These are phyloP conservation scores for Boehmeria nivea DNA, from an alignment of 306 rosid genomes.

Conservation along the genomic window DNA sequence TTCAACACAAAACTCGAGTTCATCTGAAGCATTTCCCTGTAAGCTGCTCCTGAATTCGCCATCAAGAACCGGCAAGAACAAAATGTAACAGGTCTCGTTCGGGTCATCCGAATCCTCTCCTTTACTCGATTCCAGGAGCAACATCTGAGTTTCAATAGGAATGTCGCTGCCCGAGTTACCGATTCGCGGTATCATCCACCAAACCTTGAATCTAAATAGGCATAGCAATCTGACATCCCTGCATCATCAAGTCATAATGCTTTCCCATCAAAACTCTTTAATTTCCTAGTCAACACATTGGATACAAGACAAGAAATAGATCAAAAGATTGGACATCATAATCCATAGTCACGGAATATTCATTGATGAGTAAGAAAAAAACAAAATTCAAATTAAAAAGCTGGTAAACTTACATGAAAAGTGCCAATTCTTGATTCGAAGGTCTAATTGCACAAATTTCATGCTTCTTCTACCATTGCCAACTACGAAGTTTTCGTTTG, in stretches of 20 bases:
- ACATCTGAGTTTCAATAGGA: slow-evolving; percentile 29
- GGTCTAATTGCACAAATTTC: too few relatives aligned
- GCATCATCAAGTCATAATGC: slow-evolving; percentile 2
- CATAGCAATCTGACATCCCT: slow-evolving; percentile 23
- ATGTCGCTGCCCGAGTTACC: slow-evolving; percentile 26
- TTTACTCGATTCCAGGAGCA: slow-evolving; percentile 23
- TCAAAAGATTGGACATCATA: not conserved
- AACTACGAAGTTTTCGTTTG: too few relatives aligned
- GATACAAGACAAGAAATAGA: not conserved
- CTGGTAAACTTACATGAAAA: too few relatives aligned
- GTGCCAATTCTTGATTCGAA: too few relatives aligned
- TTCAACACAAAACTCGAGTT: slow-evolving; percentile 28
- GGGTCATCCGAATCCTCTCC: slow-evolving; percentile 6
- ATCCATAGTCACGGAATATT: too few relatives aligned
- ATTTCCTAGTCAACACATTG: too few relatives aligned
- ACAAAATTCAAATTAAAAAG: not conserved
- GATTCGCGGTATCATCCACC: slow-evolving; percentile 33
- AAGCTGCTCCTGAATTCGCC: slow-evolving; percentile 31
- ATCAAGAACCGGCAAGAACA: slow-evolving; percentile 26
- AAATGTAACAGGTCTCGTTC: slow-evolving; percentile 16
- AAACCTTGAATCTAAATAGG: slow-evolving; percentile 23
- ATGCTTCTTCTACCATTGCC: too few relatives aligned
- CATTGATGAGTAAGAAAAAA: too few relatives aligned
- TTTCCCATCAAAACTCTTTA: too few relatives aligned
- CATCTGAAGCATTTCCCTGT: slow-evolving; percentile 25